Evolutionary conservation across 495 filamentous ascomycete species (phyloP), one percentile per base, ranked within the genome.

Genomic region (Podospora pseudopauciseta): DNA sequence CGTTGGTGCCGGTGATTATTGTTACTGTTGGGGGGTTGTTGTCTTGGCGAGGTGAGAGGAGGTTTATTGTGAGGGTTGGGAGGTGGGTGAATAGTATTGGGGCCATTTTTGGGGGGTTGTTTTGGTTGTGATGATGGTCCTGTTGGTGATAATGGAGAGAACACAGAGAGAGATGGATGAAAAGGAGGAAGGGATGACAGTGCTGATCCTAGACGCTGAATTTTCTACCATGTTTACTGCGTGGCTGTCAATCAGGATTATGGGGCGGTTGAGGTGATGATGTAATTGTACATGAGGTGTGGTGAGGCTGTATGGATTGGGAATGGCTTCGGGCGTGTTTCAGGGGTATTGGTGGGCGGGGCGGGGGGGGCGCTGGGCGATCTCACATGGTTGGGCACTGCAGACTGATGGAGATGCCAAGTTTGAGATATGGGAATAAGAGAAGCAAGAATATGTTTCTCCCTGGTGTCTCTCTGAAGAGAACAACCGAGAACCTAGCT

Each of bases 251-350:
- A 49, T 49, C 39, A 49, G 39, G 39, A 49, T 49, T 49, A 18
- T 49, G 18, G 13, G 5, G 9, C 15, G 13, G 49, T 39, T 6
- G 20, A 16, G 55, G 3, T 60, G 59, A 68, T 74, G 72, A 74
- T 66, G 72, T 65, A 70, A 74, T 74, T 64, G 56, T 70, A 72
- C 72, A 72, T 74, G 67, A 63, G 1, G 39, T 5, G 39, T 49
- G 39, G 39, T 49, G 23, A 49, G 39, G 39, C 39, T 18, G 39
- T 49, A 49, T 49, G 39, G 39, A 49, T 49, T 49, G 39, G 39
- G 39, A 49, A 49, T 49, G 39, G 39, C 11, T 49, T 49, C 39
- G 7, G 5, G 9, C 2, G 39, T 49, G 13, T 49, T 49, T 49
- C 39, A 49, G 39, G 39, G 39, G 9, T 49, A 49, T 49, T 49